Evolutionary conservation across 164 flowering plant species (phyloP).

Genomic region (Saururus chinensis): DNA sequence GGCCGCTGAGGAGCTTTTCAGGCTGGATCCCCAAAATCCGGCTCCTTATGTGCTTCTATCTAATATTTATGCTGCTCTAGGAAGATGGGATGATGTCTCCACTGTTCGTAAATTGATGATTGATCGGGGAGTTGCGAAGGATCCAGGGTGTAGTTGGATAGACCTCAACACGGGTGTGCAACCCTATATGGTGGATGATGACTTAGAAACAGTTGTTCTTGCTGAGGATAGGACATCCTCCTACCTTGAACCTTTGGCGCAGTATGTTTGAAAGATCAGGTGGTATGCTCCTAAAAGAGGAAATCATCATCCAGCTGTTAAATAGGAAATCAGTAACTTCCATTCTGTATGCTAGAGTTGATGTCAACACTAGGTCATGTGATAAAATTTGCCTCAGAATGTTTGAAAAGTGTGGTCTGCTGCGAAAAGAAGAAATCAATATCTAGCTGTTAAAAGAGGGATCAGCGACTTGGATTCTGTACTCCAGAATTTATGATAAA

Average conservation of each 20-base stretch:
- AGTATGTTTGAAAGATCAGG: no score
- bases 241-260: background rate
- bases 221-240: background rate
- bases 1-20: conserved; percentile 65
- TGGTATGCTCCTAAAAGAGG: no score
- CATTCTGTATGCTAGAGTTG: no score
- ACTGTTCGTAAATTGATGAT: conserved; percentile 46
- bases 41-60: conserved; percentile 64
- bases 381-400: no score
- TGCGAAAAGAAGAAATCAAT: no score
- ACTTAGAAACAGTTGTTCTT: conserved; percentile 7
- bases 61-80: conserved; percentile 61
- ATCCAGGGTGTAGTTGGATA: conserved; percentile 65
- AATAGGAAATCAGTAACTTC: no score
- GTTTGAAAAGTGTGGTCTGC: no score
- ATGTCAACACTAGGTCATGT: no score
- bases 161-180: conserved; percentile 22
- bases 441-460: no score
- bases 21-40: conserved; percentile 49
- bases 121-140: conserved; percentile 32
- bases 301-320: no score
- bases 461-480: no score
- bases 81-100: conserved; percentile 72
- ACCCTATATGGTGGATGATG: conserved; percentile 20
- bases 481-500: no score